These are phyloP conservation scores for Aspergillus kassunensis DNA, from an alignment of 495 filamentous ascomycete species.

Conservation along the genomic window DNA sequence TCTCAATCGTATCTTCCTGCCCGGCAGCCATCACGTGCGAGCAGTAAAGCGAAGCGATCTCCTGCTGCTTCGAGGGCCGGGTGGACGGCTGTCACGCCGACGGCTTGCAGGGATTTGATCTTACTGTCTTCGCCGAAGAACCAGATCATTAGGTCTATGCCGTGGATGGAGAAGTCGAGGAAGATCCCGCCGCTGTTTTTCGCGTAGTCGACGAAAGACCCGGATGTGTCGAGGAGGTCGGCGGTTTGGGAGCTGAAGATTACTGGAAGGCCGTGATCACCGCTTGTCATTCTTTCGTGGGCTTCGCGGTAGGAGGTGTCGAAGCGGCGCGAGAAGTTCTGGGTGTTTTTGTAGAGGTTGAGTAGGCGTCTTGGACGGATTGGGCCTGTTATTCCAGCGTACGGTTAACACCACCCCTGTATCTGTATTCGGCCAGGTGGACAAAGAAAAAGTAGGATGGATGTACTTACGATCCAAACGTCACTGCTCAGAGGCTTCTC, in stretches of 20 bases:
- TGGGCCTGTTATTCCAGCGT: conserved; percentile 42
- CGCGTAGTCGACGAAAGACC: conserved; percentile 55
- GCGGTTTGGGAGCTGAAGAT: conserved; percentile 55
- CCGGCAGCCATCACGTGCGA: conserved; percentile 61
- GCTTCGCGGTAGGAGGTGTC: conserved; percentile 54
- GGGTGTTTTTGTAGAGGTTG: conserved; percentile 56
- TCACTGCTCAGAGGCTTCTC: conserved; percentile 52
- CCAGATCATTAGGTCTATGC: conserved; percentile 55
- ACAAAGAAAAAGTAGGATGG: background rate
- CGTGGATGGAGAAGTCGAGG: conserved; percentile 54
- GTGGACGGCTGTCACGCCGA: conserved; percentile 56
- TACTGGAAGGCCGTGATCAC: conserved; percentile 46
- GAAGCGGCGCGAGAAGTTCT: conserved; percentile 56
- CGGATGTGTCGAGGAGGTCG: conserved; percentile 50
- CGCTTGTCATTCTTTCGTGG: conserved; percentile 38
- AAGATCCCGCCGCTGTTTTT: conserved; percentile 56
- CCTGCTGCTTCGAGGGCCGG: conserved; percentile 52
- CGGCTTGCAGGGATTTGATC: conserved; percentile 46
- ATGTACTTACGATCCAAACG: conserved; percentile 41
- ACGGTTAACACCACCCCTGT: too few species aligned
- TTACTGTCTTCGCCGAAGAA: conserved; percentile 45
- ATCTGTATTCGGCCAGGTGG: background rate
- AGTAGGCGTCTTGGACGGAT: conserved; percentile 41
- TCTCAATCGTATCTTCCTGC: conserved; percentile 60
- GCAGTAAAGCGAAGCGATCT: conserved; percentile 57